phyloP scores from a whole-genome alignment of 129 eudicot species.

The carrot (Daucus carota) region DH1_v3.0 NC_030387.2:38881001-38881500 shows the following conservation, averaged over 20 bases:
- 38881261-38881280: not conserved
- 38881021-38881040: slow-evolving; percentile 33
- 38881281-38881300: slow-evolving; percentile 11
- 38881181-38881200: not conserved
- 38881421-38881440: slow-evolving; percentile 34
- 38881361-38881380: slow-evolving; percentile 19
- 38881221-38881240: not conserved
- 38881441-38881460: slow-evolving; percentile 16
- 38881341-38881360: slow-evolving; percentile 20
- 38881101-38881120: slow-evolving; percentile 39
- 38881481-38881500: slow-evolving; percentile 47
- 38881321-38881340: slow-evolving; percentile 49
- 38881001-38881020: slow-evolving; percentile 28
- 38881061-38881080: slow-evolving; percentile 12
- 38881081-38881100: slow-evolving; percentile 21
- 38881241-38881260: not conserved
- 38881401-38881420: slow-evolving; percentile 43
- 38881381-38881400: slow-evolving; percentile 27
- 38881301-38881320: slow-evolving; percentile 25
- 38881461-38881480: slow-evolving; percentile 24
- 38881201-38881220: not conserved
- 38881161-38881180: not conserved
- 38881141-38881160: slow-evolving; percentile 42
- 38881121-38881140: slow-evolving; percentile 27
- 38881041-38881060: slow-evolving; percentile 29